phyloP scores from a whole-genome alignment of 192 early-diverging fungal species.

The Phlyctochytrium bullatum region DNA sequence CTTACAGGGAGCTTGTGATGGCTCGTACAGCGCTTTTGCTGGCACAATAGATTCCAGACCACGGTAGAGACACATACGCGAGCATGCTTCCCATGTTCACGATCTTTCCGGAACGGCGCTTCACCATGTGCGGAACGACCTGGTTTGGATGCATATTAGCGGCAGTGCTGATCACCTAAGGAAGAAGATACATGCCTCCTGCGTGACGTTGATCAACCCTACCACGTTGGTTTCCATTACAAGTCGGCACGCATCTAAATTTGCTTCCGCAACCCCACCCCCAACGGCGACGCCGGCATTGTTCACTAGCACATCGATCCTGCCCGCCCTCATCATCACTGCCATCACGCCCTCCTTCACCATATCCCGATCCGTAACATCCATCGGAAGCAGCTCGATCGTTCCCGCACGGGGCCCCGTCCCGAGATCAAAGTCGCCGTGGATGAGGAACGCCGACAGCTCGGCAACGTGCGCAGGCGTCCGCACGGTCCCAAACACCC shows the following conservation, averaged over 20 bases:
- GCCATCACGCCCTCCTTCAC: conserved; percentile 10
- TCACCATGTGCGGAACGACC: conserved; percentile 24
- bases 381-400: conserved; percentile 19
- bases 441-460: neutral
- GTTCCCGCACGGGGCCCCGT: neutral
- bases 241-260: conserved; percentile 2
- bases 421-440: conserved; percentile 4
- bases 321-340: conserved; percentile 14
- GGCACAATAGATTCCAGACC: conserved; percentile 24
- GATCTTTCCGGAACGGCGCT: conserved; percentile 14
- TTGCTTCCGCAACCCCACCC: conserved; percentile 16
- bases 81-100: conserved; percentile 29
- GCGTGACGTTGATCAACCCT: conserved; percentile 12
- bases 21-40: conserved; percentile 18
- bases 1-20: conserved; percentile 15
- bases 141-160: neutral
- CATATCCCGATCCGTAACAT: conserved; percentile 15
- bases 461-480: neutral
- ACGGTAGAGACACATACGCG: conserved; percentile 21
- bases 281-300: conserved; percentile 31
- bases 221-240: conserved; percentile 26
- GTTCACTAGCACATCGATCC: conserved; percentile 28
- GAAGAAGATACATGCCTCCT: conserved; percentile 14
- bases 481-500: conserved; percentile 22
- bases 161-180: neutral